Evolutionary conservation across 495 filamentous ascomycete species (phyloP), one percentile per base, ranked within the genome.

Genomic region (Aspergillus bridgeri): DNA sequence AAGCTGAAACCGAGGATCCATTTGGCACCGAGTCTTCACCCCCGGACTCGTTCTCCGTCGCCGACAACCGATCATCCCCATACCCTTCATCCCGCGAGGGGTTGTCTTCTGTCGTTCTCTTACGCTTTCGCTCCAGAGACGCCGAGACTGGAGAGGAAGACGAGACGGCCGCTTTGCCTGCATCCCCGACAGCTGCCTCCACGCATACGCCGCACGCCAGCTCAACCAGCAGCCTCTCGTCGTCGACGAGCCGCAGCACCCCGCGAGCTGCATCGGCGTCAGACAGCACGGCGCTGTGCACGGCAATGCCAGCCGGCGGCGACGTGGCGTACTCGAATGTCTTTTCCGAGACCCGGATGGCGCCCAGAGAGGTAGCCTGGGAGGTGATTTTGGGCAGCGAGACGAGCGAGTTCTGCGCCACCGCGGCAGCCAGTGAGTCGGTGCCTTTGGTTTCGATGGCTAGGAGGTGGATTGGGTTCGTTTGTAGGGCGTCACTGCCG

Each of bases 371-470:
- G 5, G 82, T 92, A 3, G 92, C 93, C 48, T 91, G 85, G 50
- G 83, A 88, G 33, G 91, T 95, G 65, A 98, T 92, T 20, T 71
- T 84, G 0, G 82, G 79, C 43, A 97, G 71, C 3, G 86, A 86
- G 18, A 89, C 80, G 52, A 89, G 75, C 46, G 82, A 60, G 1
- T 84, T 84, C 7, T 80, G 79, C 20, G 75, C 69, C 8, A 96
- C 67, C 24, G 83, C 81, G 15, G 78, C 72, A 49, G 82, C 72
- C 42, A 98, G 73, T 6, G 83, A 87, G 18, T 91, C 86, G 4
- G 93, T 91, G 11, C 94, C 94, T 53, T 72, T 60, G 0, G 94
- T 96, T 75, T 97, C 94, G 53, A 96, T 72, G 11, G 89, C 92
- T 22, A 97, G 65, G 9, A 97, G 82, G 25, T 78, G 73, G 2